Evolutionary conservation across 345 rosid species (phyloP).

Genomic region (Camelina hispida): DNA sequence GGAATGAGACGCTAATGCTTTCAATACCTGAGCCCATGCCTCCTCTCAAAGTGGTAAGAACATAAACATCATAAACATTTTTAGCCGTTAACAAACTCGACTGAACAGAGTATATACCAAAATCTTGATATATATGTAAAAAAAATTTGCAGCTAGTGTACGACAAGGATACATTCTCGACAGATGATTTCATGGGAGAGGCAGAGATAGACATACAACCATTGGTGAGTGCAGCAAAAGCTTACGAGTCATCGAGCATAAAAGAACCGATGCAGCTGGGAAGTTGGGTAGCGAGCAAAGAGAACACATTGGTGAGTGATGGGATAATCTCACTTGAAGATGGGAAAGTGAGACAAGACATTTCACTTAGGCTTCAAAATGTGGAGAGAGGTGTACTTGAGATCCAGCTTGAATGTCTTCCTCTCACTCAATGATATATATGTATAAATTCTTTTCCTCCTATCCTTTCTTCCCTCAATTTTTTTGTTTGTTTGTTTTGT

Average conservation of each 20-base stretch:
- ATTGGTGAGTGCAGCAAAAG: slow-evolving; percentile 79
- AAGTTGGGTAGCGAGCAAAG: slow-evolving; percentile 74
- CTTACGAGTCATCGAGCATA: slow-evolving; percentile 61
- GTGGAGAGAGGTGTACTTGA: slow-evolving; percentile 90
- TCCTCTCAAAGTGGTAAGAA: slow-evolving; percentile 84
- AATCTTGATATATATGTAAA: slow-evolving; percentile 1
- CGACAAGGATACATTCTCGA: slow-evolving; percentile 84
- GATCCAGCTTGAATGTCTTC: slow-evolving; percentile 92
- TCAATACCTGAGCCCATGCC: slow-evolving; percentile 92
- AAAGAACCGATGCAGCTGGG: slow-evolving; percentile 72
- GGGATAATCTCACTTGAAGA: slow-evolving; percentile 69
- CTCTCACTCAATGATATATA: slow-evolving; percentile 69
- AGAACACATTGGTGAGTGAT: slow-evolving; percentile 72
- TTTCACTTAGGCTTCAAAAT: slow-evolving; percentile 76
- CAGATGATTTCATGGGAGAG: slow-evolving; percentile 97
- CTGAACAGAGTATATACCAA: not conserved
- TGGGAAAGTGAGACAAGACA: slow-evolving; percentile 85
- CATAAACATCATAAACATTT: not conserved
- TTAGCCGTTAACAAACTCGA: not conserved
- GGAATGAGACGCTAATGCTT: slow-evolving; percentile 96
- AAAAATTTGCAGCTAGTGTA: slow-evolving; percentile 65
- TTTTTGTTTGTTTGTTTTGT: not conserved
- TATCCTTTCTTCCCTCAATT: slow-evolving; percentile 1
- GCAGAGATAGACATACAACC: slow-evolving; percentile 99
- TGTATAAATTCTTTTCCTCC: not conserved